Evolutionary conservation across 75 land plant species (phyloP), one percentile per base, ranked within the genome.

Genomic region (Picea sitchensis): DNA sequence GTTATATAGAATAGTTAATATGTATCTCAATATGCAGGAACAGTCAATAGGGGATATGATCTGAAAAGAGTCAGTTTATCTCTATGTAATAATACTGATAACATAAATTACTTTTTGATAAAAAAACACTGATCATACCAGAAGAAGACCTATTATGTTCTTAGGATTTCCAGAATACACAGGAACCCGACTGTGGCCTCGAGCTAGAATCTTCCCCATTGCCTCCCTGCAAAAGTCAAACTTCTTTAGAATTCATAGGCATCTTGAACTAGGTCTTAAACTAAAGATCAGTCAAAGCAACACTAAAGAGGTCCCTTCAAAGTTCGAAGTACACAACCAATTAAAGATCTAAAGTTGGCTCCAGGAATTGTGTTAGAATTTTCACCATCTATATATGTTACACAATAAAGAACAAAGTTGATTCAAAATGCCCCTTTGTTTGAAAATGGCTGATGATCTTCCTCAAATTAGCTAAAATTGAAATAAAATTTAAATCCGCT

Each of bases 121-220:
- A 51, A 51, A 9, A 9, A 51, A 11, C 56, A 51, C 12, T 9
- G 13, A 51, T 9, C 89, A 23, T 60, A 94, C 97, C 94, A 94
- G 82, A 59, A 96, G 76, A 38, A 96, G 88, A 0, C 98, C 98
- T 79, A 96, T 90, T 23, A 96, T 86, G 68, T 96, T 94, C 73
- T 88, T 93, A 36, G 95, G 97, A 65, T 81, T 92, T 71, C 94
- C 99, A 64, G 91, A 86, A 85, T 93, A 98, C 14, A 98, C 93
- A 80, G 99, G 99, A 36, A 98, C 92, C 67, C 99, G 94, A 82
- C 98, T 98, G 65, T 98, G 98, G 41, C 99, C 99, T 76, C 96
- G 85, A 67, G 98, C 94, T 69, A 98, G 87, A 58, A 98, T 92
- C 76, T 88, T 95, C 17, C 93, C 96, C 83, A 98, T 87, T 59